Conservation (phyloP, 2,329 filamentous ascomycete species). For the Arthroderma uncinatum region DNA sequence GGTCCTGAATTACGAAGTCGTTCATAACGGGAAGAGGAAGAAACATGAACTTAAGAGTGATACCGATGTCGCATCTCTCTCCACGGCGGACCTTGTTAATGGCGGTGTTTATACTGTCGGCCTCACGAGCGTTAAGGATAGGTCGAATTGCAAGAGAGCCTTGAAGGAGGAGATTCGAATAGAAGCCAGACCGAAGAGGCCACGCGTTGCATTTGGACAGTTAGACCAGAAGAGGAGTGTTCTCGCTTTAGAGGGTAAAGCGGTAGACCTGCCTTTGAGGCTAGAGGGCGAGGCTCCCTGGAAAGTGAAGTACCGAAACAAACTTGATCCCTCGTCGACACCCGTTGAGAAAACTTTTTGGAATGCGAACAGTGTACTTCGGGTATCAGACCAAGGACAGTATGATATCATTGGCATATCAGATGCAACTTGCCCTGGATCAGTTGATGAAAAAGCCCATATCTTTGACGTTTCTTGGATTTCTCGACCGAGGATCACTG, state of each 20-base stretch:
- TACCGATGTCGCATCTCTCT: conserved; percentile 54
- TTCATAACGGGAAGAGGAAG: conserved; percentile 76
- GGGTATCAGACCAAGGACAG: conserved; percentile 55
- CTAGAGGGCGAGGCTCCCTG: conserved; percentile 79
- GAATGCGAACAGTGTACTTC: conserved; percentile 57
- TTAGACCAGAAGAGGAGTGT: conserved; percentile 68
- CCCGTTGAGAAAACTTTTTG: conserved; percentile 40
- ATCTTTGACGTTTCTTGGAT: conserved; percentile 78
- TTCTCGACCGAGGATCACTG: conserved; percentile 60
- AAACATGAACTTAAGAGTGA: conserved; percentile 57
- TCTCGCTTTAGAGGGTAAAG: conserved; percentile 64
- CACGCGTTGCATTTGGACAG: conserved; percentile 72
- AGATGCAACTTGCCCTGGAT: conserved; percentile 72
- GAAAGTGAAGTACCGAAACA: conserved; percentile 64
- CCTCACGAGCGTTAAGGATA: conserved; percentile 75
- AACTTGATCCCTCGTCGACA: conserved; percentile 41
- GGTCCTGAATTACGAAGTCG: conserved; percentile 79
- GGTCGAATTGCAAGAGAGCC: conserved; percentile 72
- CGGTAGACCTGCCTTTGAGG: conserved; percentile 65
- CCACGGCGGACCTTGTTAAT: conserved; percentile 60
- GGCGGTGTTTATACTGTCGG: conserved; percentile 87
- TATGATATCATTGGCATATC: conserved; percentile 70
- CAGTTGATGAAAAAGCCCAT: conserved; percentile 61
- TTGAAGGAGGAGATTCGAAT: conserved; percentile 78
- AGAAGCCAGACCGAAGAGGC: conserved; percentile 75